Conservation (phyloP, 2,329 filamentous ascomycete species). For the Zarea fungicola region DNA sequence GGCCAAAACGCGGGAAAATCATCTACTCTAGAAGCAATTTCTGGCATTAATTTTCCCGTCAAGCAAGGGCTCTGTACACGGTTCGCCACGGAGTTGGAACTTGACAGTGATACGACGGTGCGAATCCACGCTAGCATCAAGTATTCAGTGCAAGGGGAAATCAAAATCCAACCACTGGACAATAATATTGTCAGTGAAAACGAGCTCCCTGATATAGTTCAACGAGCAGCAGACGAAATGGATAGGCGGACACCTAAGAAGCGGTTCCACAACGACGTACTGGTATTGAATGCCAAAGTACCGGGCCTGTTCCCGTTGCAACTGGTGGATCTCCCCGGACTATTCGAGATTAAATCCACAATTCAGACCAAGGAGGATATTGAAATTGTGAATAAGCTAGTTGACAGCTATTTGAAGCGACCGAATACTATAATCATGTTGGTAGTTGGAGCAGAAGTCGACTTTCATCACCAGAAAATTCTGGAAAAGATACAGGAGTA, state of each 20-base stretch:
- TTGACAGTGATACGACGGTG: conserved; percentile 32
- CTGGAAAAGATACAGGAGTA: conserved; percentile 34
- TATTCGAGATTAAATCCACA: conserved; percentile 25
- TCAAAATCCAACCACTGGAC: conserved; percentile 27
- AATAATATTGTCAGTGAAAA: conserved; percentile 28
- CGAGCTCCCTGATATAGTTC: conserved; percentile 39
- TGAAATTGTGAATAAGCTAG: conserved; percentile 25
- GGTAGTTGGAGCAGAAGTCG: conserved; percentile 40
- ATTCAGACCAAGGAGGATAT: conserved; percentile 23
- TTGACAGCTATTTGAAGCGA: conserved; percentile 45
- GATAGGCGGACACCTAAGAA: conserved; percentile 26
- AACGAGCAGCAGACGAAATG: conserved; percentile 43
- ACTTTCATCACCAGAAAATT: conserved; percentile 48
- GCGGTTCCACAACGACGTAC: conserved; percentile 35
- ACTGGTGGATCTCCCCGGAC: conserved; percentile 46
- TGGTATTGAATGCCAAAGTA: conserved; percentile 36
- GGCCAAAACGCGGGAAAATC: conserved; percentile 85
- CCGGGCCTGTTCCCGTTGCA: conserved; percentile 38
- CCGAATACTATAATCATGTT: conserved; percentile 50
- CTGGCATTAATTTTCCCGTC: conserved; percentile 43
- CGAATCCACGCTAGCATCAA: conserved; percentile 36
- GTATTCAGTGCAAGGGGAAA: conserved; percentile 19
- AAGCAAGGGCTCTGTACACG: conserved; percentile 41
- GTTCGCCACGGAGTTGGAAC: conserved; percentile 47
- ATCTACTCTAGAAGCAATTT: conserved; percentile 68